Base-by-base conservation (phyloP, 495 filamentous ascomycete genomes). In the Pseudoneurospora amorphoporcata region DNA sequence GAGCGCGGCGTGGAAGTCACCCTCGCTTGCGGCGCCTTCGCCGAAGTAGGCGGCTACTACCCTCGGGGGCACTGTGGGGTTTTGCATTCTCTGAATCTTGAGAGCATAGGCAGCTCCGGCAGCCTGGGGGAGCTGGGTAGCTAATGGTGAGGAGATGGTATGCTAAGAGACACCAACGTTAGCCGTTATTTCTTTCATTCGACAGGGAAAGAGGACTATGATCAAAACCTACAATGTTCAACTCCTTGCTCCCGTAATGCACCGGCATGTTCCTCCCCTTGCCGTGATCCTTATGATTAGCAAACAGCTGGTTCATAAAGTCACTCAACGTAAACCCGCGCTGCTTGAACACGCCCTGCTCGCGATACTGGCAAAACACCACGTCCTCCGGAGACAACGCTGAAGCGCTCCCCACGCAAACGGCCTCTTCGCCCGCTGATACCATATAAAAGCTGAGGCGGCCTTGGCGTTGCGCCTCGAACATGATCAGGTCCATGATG, bases 371-470 rank as follows among this genome's bases (percentile, higher is more conserved):
- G 68, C 91, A 92, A 76, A 97, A 99, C 37, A 97, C 86, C 17
- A 97, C 92, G 76, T 99, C 96, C 72, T 92, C 87, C n/a, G 87
- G 90, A 29, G 86, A 84, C 38, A 99, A 82, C 8, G 93, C 93
- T 35, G 92, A 92, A 3, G 94, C 92, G 0, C 91, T 95, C 8
- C 92, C 95, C 14, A 98, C 90, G 38, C 92, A 91, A 32, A 97
- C 94, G 42, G 94, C 95, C 85, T 98, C 95, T 84, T 99, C 95
- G 65, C 95, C 95, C 3, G 94, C 94, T 29, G 92, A 94, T 70
- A 97, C 94, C 93, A 99, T 98, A 77, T 98, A 99, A 82, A 99
- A 99, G 79, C 90, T 94, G 68, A 99, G 79, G 9, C 94, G 88
- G 43, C 94, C 85, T 91, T 93, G 85, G 86, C 94, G 81, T 76